A percentile compares a stretch with the other conserved stretches of the same genome.
These are phyloP conservation scores for Hyaloscypha finlandica DNA, from an alignment of 495 filamentous ascomycete species.

Conservation along the genomic window DNA sequence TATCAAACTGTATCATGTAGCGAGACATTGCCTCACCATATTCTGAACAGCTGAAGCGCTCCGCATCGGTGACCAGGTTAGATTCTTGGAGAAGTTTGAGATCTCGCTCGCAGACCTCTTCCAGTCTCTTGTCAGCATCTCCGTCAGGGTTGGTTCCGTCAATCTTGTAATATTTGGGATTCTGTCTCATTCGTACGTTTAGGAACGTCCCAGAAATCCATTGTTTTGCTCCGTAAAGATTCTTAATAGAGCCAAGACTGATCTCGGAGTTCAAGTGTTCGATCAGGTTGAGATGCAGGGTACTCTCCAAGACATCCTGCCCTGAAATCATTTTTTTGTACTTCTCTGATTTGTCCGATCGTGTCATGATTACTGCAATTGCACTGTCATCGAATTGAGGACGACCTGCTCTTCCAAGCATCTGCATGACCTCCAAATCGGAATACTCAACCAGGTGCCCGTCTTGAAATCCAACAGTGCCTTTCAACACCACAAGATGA, in stretches of 20 bases:
- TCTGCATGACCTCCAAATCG: conserved; percentile 96
- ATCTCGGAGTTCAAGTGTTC: conserved; percentile 96
- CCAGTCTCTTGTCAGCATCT: conserved; percentile 68
- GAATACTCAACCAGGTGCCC: conserved; percentile 71
- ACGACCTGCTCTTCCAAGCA: conserved; percentile 91
- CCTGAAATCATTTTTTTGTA: conserved; percentile 88
- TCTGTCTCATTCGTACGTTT: conserved; percentile 76
- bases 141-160: conserved; percentile 44
- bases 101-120: conserved; percentile 79
- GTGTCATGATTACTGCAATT: conserved; percentile 85
- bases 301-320: conserved; percentile 83
- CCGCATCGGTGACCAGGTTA: conserved; percentile 55
- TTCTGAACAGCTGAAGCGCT: conserved; percentile 64
- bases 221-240: conserved; percentile 68
- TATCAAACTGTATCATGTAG: conserved; percentile 89
- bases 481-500: conserved; percentile 91
- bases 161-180: conserved; percentile 78
- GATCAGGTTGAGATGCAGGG: conserved; percentile 81
- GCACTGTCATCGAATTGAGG: conserved; percentile 91
- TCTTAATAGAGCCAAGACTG: conserved; percentile 75
- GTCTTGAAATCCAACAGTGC: conserved; percentile 73
- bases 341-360: conserved; percentile 60
- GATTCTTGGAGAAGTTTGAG: conserved; percentile 66
- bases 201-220: conserved; percentile 92
- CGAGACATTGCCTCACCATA: conserved; percentile 91